Percentiles rank a stretch among this genome's conserved stretches.
phyloP scores from a whole-genome alignment of 2,329 filamentous ascomycete species.

The Cadophora sp. region DNA sequence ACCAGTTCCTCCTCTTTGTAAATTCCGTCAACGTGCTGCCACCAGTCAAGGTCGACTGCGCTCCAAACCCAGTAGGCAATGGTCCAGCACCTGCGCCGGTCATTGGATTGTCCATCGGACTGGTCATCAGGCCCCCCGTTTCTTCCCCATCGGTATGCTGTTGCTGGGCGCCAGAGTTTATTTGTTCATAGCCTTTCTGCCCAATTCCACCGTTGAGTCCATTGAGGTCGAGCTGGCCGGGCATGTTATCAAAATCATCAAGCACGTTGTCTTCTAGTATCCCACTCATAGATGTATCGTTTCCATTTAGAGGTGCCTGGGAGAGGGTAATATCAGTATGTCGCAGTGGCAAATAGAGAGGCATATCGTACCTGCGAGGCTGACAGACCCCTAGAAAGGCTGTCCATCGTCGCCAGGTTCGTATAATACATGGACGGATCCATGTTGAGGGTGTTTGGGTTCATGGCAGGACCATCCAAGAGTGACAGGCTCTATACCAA shows the following conservation, averaged over 20 bases:
- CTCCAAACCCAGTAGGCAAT: conserved; percentile 41
- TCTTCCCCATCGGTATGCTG: conserved; percentile 31
- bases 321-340: conserved; percentile 18
- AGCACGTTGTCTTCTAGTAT: conserved; percentile 55
- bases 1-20: conserved; percentile 78
- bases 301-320: conserved; percentile 29
- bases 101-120: conserved; percentile 33
- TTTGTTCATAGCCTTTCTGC: conserved; percentile 41
- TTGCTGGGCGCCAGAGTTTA: conserved; percentile 31
- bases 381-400: conserved; percentile 35
- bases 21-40: conserved; percentile 68
- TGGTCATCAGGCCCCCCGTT: conserved; percentile 18
- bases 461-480: conserved; percentile 33
- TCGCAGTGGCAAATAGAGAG: conserved; percentile 11
- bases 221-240: conserved; percentile 52
- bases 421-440: conserved; percentile 39
- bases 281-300: conserved; percentile 43
- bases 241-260: conserved; percentile 47
- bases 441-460: conserved; percentile 36
- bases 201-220: conserved; percentile 36
- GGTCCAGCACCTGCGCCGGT: conserved; percentile 42
- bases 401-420: conserved; percentile 31
- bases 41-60: conserved; percentile 35
- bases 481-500: conserved; percentile 29
- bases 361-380: conserved; percentile 38